phyloP scores from a whole-genome alignment of 2,329 filamentous ascomycete species.

The Xylaria sp. region DNA sequence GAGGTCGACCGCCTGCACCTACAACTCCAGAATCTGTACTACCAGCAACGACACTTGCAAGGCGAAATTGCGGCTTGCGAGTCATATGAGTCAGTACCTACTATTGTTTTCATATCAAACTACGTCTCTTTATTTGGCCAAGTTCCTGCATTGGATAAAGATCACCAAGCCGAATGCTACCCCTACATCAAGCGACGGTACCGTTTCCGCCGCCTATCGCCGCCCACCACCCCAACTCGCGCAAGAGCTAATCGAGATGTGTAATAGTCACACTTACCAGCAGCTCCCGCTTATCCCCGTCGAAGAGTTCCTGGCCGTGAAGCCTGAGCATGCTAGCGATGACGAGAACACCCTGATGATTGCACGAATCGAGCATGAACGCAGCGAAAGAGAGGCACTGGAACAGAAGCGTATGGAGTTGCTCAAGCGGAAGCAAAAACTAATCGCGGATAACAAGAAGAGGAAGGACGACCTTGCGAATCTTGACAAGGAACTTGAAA shows the following conservation, averaged over 20 bases:
- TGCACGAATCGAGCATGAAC: slow-evolving; percentile 88
- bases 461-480: slow-evolving; percentile 91
- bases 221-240: slow-evolving; percentile 11
- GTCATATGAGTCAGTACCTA: slow-evolving; percentile 75
- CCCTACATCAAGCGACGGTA: background rate
- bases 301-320: slow-evolving; percentile 76
- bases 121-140: slow-evolving; percentile 4
- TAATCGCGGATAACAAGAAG: slow-evolving; percentile 78
- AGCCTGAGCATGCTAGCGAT: slow-evolving; percentile 73
- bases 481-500: slow-evolving; percentile 88
- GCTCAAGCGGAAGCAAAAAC: slow-evolving; percentile 65
- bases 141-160: background rate
- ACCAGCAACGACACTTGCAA: slow-evolving; percentile 88
- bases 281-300: slow-evolving; percentile 82
- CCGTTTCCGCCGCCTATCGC: slow-evolving; percentile 11
- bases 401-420: slow-evolving; percentile 83
- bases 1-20: slow-evolving; percentile 91
- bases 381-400: slow-evolving; percentile 78
- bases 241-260: slow-evolving; percentile 27
- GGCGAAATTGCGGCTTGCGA: slow-evolving; percentile 91
- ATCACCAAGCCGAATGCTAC: background rate
- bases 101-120: background rate
- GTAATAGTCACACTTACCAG: slow-evolving; percentile 77
- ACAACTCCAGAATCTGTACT: slow-evolving; percentile 93
- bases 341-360: slow-evolving; percentile 85